Evolutionary conservation across 805 yeast genomes (phyloP).

Genomic region (Metschnikowia amazonensis): DNA sequence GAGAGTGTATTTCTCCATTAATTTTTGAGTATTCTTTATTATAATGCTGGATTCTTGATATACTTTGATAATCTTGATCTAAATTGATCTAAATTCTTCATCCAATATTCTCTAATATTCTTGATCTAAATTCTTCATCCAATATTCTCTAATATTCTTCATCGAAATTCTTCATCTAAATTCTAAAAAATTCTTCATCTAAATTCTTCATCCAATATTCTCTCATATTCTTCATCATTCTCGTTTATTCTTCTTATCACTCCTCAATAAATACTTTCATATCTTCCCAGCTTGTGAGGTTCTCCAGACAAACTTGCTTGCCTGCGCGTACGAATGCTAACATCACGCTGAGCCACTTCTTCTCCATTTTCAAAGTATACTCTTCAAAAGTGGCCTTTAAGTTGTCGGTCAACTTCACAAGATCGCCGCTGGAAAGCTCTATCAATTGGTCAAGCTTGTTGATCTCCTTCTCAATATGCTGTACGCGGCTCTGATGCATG

Average conservation of each 20-base stretch:
- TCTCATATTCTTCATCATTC: no score
- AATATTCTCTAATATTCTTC: no score
- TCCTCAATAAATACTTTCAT: conserved; percentile 21
- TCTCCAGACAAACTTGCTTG: conserved; percentile 22
- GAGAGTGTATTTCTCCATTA: no score
- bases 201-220: no score
- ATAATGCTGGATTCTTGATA: no score
- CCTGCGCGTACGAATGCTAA: conserved; percentile 35
- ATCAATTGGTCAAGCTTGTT: conserved; percentile 47
- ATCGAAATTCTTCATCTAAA: no score
- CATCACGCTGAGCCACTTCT: conserved; percentile 37
- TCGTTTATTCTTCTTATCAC: not conserved
- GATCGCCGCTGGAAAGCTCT: conserved; percentile 40
- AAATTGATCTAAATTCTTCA: no score
- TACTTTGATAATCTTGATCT: no score
- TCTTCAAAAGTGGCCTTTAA: conserved; percentile 40
- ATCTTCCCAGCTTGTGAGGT: conserved; percentile 28
- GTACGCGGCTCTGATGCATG: conserved; percentile 28
- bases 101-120: no score
- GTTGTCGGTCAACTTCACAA: conserved; percentile 40
- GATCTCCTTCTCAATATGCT: conserved; percentile 39
- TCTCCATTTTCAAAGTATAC: conserved; percentile 37
- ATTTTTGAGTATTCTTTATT: no score
- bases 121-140: no score
- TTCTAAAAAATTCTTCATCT: no score